Base-by-base conservation (phyloP, 345 rosid species). In the Gossypium bickii region DNA sequence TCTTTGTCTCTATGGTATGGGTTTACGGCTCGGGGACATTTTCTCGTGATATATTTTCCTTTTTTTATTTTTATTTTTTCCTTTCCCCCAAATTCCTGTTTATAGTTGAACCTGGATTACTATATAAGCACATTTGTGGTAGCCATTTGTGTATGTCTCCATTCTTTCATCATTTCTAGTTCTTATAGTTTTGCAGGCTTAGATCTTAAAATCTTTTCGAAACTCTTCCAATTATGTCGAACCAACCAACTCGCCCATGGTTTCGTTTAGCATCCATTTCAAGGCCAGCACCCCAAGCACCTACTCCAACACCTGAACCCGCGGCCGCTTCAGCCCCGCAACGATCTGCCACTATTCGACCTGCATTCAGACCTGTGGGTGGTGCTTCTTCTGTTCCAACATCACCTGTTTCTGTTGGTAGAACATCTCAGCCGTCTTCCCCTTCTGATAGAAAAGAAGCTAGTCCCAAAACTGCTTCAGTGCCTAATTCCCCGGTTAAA, bases 221-320 rank as follows among this genome's bases (percentile, higher is more conserved):
- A 12, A 7, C 49, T 7, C 57, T 27, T 34, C 18, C 16, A 22
- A 60, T 38, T 58, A 85, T 87, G 89, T 80, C 92, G 57, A 70
- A 66, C 84, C 86, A 78, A 77, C 82, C 71, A 17, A 0, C 86
- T 69, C 89, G 91, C 53, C 87, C 84, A 13, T 88, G 92, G 92
- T 81, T 81, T 45, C 92, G 92, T 70, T 79, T 85, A 67, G 60
- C 84, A 27, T 84, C 91, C 53, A 48, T 87, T 17, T 73, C 78
- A 29, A 86, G 89, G 29, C 83, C 86, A 3, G 71, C 72, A 12
- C 70, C 83, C 2, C 59, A 77, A 49, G 44, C 78, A 16, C 80
- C 85, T 41, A 8, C 80, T 17, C 79, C 85, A 4, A 27, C 80
- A 8, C 83, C 86, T 3, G 80, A 71, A 25, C 72, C 87, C 7